Base-by-base conservation (phyloP, 768 basidiomycete species). In the Leccinum rimulosum region DNA sequence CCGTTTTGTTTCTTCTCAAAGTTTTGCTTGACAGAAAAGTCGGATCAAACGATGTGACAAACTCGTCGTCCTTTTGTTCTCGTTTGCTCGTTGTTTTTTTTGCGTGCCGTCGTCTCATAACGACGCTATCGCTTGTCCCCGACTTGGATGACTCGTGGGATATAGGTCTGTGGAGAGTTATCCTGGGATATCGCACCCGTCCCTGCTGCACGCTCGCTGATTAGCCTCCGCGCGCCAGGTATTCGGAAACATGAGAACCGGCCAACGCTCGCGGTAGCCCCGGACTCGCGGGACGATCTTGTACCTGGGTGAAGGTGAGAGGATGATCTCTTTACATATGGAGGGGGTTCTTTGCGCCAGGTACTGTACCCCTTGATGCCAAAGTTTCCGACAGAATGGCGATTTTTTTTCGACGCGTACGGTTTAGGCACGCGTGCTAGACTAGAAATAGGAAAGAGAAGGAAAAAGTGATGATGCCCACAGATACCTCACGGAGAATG, bases 331-430 rank as follows among this genome's bases (percentile, higher is more conserved):
- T 19, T 55, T 54, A 5, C 55, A 63, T 53, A 27, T 45, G 11
- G 43, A 12, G 30, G 40, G n/a, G 40, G n/a, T 49, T 49, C n/a
- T 27, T 51, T 36, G 14, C 10, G 50, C 3, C 11, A 25, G 48
- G 10, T 38, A 33, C 31, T 33, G 8, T 30, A 33, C 53, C 50
- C 36, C 48, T n/a, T 55, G 53, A 31, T 50, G 40, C 43, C 15
- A 38, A 57, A 61, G 65, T 27, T 57, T 67, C 65, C 65, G 65
- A 57, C 27, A 58, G 19, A 1, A 1, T 57, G 66, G 66, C 58
- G 57, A 56, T 40, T n/a, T 40, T 45, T 30, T 27, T 28, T 27
- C 38, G 12, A 28, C 40, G 1, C 14, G 30, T 14, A 33, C 17
- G 8, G 12, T 33, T 31, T 31, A 22, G 40, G 58, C 14, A 49